A percentile compares a stretch with the other conserved stretches of the same genome.
These are phyloP conservation scores for Euryodendron excelsum DNA, from an alignment of 148 eudicot species.

Conservation along the genomic window DNA sequence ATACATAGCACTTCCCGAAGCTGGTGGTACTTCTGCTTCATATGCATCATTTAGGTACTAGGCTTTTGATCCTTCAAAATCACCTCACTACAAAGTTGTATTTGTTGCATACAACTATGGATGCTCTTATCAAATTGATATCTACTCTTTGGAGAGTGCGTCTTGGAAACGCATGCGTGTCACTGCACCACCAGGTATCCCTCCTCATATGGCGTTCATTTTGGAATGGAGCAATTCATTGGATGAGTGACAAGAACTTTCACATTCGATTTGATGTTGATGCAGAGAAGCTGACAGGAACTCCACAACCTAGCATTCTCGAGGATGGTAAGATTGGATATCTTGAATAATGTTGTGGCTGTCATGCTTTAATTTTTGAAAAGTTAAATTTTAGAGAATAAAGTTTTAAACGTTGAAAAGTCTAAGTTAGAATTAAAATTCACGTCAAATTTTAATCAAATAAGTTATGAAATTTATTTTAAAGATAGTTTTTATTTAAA, in stretches of 20 bases:
- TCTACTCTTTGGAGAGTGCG: background rate
- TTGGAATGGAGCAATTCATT: conserved; percentile 5
- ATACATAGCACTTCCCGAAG: too few species aligned
- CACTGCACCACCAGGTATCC: background rate
- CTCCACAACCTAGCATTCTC: background rate
- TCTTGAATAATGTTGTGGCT: conserved; percentile 5
- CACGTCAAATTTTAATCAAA: too few species aligned
- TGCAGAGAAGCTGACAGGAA: background rate
- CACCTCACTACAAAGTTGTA: background rate
- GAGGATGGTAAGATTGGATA: background rate
- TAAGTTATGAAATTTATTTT: too few species aligned
- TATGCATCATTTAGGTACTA: too few species aligned
- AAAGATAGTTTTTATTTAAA: too few species aligned
- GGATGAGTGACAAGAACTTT: background rate
- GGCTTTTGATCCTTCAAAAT: conserved; percentile 3
- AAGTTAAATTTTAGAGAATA: too few species aligned
- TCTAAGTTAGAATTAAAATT: too few species aligned
- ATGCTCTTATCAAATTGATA: background rate
- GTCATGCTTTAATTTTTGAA: too few species aligned
- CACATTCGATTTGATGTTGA: background rate
- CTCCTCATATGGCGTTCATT: background rate
- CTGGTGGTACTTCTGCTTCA: too few species aligned
- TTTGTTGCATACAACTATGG: background rate
- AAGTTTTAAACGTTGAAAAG: too few species aligned
- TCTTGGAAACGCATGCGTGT: background rate